Evolutionary conservation across 345 rosid species (phyloP), one percentile per base, ranked within the genome.

Genomic region (Excoecaria agallocha): DNA sequence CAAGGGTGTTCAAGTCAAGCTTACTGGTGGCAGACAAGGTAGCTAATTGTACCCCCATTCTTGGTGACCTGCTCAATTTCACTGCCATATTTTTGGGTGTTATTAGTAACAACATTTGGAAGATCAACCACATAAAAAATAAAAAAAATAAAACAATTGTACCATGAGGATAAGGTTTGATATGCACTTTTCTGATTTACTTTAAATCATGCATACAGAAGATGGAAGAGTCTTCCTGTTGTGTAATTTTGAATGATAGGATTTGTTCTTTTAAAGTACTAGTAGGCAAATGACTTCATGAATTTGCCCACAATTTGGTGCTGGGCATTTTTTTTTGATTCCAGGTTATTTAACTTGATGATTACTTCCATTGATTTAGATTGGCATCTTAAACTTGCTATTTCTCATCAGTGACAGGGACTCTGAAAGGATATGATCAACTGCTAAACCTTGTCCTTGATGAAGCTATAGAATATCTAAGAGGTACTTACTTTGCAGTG

Each of bases 11-110:
- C 97, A 92, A 85, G 98, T 94, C 78, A 94, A 94, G 88, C 97
- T 92, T 48, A 90, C 94, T 57, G 98, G 99, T 61, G 99, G 99
- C 48, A 86, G 98, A 80, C 98, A 94, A 94, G 98, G 99, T 94
- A 55, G 9, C 10, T 69, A 16, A 12, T 43, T 51, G 35, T 57
- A 13, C 7, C 52, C 4, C 0, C 24, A n/a, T 2, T 61, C 54
- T 37, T n/a, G n/a, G 50, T 37, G 22, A 52, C 35, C n/a, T 63
- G 39, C 46, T 43, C 46, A 43, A 43, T 4, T 43, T 43, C 46
- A 1, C 46, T 9, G 5, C 46, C 46, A 3, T 43, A 9, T 43
- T 43, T 12, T 25, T 70, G n/a, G n/a, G n/a, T n/a, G n/a, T n/a
- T n/a, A n/a, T n/a, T n/a, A n/a, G n/a, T n/a, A n/a, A n/a, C n/a